Percentiles rank a stretch among this genome's conserved stretches.
phyloP scores from a whole-genome alignment of 31 red algal genomes.

The Endocladia muricata region DNA sequence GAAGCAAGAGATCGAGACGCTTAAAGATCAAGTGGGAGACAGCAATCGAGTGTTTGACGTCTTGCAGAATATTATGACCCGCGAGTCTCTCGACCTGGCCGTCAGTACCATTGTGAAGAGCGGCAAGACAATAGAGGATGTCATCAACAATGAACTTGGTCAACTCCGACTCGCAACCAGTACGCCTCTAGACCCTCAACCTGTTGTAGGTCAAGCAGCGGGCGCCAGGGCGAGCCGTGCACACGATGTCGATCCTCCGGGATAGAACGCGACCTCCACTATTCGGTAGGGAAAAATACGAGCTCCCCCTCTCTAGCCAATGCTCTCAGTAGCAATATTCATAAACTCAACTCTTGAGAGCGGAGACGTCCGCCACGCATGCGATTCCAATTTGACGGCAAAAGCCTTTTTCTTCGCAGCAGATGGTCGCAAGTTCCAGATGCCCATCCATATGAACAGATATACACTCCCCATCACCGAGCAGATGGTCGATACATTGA shows the following conservation, averaged over 20 bases:
- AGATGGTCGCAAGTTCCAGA: too few relatives aligned
- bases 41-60: conserved; percentile 37
- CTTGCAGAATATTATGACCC: conserved; percentile 49
- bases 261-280: too few relatives aligned
- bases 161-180: conserved; percentile 22
- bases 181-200: conserved; percentile 11
- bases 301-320: too few relatives aligned
- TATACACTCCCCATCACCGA: too few relatives aligned
- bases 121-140: conserved; percentile 39
- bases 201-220: background rate
- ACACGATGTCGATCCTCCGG: background rate
- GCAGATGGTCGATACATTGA: conserved; percentile 50
- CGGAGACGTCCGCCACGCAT: too few relatives aligned
- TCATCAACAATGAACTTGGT: conserved; percentile 34
- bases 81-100: conserved; percentile 34
- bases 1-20: conserved; percentile 48
- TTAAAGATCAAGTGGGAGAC: conserved; percentile 48
- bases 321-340: too few relatives aligned
- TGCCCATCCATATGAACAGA: too few relatives aligned
- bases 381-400: too few relatives aligned
- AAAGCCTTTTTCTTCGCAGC: too few relatives aligned
- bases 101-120: conserved; percentile 21
- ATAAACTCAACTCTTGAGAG: too few relatives aligned
- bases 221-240: background rate
- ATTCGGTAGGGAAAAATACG: too few relatives aligned